Percentiles rank a stretch among this genome's conserved stretches.
Conservation (phyloP, 768 basidiomycete species). For the Tylopilus cervinicoccineus region DNA sequence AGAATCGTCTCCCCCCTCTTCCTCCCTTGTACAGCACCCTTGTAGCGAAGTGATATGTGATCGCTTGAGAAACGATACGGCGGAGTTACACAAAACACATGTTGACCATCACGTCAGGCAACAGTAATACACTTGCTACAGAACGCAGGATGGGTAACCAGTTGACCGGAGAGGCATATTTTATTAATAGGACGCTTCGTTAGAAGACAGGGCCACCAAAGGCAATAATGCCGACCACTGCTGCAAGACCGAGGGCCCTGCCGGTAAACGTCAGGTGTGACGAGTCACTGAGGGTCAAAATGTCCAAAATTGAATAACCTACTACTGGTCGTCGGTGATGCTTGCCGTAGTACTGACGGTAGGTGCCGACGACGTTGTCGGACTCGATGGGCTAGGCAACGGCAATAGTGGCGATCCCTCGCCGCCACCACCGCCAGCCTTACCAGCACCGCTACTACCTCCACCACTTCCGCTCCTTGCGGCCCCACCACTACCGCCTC, state of each 20-base stretch:
- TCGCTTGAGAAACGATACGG: background rate
- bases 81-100: background rate
- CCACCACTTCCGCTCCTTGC: background rate
- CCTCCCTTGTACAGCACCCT: background rate
- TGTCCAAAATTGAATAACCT: background rate
- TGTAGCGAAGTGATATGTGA: background rate
- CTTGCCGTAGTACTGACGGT: background rate
- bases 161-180: too few relatives aligned
- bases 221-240: slow-evolving; percentile 3
- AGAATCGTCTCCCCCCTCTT: slow-evolving; percentile 3
- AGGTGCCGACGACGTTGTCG: background rate
- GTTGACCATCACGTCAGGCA: background rate
- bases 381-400: background rate
- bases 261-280: slow-evolving; percentile 2
- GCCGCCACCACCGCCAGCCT: background rate
- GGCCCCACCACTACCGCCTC: background rate
- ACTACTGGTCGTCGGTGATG: background rate
- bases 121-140: too few relatives aligned
- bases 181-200: background rate
- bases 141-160: too few relatives aligned
- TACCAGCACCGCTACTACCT: background rate
- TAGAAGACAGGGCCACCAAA: background rate
- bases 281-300: too few relatives aligned
- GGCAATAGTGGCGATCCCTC: background rate
- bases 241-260: slow-evolving; percentile 5